Conservation (phyloP, 2,329 filamentous ascomycete genomes). For the Neonectria hederae region DNA sequence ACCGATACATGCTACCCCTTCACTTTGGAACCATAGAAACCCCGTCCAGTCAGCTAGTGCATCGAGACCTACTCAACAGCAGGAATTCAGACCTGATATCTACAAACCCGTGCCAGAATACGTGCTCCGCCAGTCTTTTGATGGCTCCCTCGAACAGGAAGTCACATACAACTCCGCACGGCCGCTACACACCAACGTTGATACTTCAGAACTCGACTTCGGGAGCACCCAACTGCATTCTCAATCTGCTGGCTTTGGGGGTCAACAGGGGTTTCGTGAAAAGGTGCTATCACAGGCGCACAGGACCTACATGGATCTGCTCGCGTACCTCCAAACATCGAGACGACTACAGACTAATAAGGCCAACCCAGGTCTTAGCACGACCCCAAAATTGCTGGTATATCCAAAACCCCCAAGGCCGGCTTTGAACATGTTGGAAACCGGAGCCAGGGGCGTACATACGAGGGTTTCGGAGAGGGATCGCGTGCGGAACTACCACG, state of each 20-base stretch:
- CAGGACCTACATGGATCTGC: conserved; percentile 74
- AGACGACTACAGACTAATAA: conserved; percentile 59
- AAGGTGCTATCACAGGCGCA: conserved; percentile 76
- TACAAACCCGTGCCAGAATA: conserved; percentile 26
- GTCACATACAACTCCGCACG: conserved; percentile 14
- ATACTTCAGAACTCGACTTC: not conserved
- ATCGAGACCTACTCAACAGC: conserved; percentile 26
- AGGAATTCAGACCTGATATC: conserved; percentile 21
- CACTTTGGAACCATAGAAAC: conserved; percentile 32
- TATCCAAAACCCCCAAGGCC: conserved; percentile 63
- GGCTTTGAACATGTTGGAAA: conserved; percentile 25
- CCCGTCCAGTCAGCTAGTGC: conserved; percentile 17
- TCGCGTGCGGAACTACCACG: conserved; percentile 25
- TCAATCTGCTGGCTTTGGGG: conserved; percentile 21
- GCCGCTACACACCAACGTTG: not conserved
- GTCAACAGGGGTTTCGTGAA: conserved; percentile 66
- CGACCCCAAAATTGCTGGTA: conserved; percentile 60
- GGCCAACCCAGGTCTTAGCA: conserved; percentile 48
- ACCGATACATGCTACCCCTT: conserved; percentile 35
- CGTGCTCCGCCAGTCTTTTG: conserved; percentile 23
- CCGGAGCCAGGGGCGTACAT: conserved; percentile 13
- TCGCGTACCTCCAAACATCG: conserved; percentile 70
- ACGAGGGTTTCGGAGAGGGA: conserved; percentile 18
- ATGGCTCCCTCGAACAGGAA: conserved; percentile 19
- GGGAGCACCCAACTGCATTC: conserved; percentile 18